Base-by-base conservation (phyloP, 345 rosid species). In the Camelina neglecta region DNA sequence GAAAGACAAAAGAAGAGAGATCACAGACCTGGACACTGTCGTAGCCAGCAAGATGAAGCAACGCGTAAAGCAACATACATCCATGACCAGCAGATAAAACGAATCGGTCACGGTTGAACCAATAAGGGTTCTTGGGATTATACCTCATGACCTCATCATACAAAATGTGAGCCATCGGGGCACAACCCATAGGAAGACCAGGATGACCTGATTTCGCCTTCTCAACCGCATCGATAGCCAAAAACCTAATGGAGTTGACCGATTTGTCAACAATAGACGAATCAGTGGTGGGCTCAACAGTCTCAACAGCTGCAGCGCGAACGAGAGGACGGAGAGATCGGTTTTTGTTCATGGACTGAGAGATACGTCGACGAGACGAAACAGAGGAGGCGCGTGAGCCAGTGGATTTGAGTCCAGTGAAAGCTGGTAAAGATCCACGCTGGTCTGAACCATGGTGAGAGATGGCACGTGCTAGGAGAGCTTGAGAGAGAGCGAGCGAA, bases 41-140 rank as follows among this genome's bases (percentile, higher is more conserved):
- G 83, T 86, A 96, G 29, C 98, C 99, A 39, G 99, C 99, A 47
- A 96, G 97, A 77, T 92, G 99, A 78, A 95, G 91, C 75, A 95
- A 84, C 55, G 98, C 91, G 77, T 95, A 95, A 67, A 90, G 98
- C 65, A 95, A 71, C 99, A 95, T 95, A 54, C 99, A 95, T 3
- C 99, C 99, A 58, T 95, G 99, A 0, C 99, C 99, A 56, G 99
- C 99, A 33, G 98, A 92, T 78, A 95, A 68, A 24, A 95, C 90
- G 69, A 96, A 96, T 6, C 99, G 90, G 65, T 96, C 99, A 42
- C 99, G 91, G 77, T 96, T 96, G 74, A 96, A 96, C 99, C 99
- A 96, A 67, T 93, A 91, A 2, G 99, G 99, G 50, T 96, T 96
- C 89, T 93, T 93, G 0, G 98, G 99, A 79, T 96, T 96, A 54